phyloP scores from a whole-genome alignment of 1,139 yeast species.

The Nakaseomyces sp. region DNA sequence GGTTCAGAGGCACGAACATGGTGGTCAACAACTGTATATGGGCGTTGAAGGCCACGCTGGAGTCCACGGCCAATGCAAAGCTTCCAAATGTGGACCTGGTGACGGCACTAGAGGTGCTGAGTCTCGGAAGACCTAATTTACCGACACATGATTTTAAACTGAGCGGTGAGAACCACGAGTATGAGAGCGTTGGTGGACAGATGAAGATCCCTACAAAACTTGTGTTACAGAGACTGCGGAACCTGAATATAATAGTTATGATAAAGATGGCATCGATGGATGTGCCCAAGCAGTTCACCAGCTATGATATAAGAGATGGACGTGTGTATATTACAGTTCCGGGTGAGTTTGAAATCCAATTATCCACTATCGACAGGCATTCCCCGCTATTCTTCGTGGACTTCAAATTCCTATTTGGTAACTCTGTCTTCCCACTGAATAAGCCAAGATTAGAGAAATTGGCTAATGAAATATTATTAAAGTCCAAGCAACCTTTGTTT shows the following conservation, averaged over 20 bases:
- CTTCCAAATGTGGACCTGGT: slow-evolving; percentile 81
- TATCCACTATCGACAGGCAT: slow-evolving; percentile 61
- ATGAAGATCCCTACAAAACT: slow-evolving; percentile 47
- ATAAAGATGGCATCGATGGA: slow-evolving; percentile 65
- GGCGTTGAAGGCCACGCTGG: slow-evolving; percentile 53
- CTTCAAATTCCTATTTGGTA: slow-evolving; percentile 49
- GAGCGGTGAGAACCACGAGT: slow-evolving; percentile 19
- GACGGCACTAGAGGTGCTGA: slow-evolving; percentile 78
- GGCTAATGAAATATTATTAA: slow-evolving; percentile 51
- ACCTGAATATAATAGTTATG: slow-evolving; percentile 65
- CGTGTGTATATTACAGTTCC: slow-evolving; percentile 58
- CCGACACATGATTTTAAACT: slow-evolving; percentile 50
- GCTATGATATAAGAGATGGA: slow-evolving; percentile 66
- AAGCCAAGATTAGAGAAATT: slow-evolving; percentile 34
- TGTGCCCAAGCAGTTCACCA: slow-evolving; percentile 54
- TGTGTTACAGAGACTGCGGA: slow-evolving; percentile 54
- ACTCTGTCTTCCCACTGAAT: slow-evolving; percentile 27
- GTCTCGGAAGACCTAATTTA: slow-evolving; percentile 67
- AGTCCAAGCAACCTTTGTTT: slow-evolving; percentile 39
- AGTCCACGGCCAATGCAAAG: slow-evolving; percentile 71
- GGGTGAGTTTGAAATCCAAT: slow-evolving; percentile 59
- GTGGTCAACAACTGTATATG: slow-evolving; percentile 54
- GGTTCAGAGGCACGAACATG: slow-evolving; percentile 77
- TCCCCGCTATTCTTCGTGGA: slow-evolving; percentile 74
- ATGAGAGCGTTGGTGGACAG: slow-evolving; percentile 32